Conservation (phyloP, 257 asterid genomes). For the Capsicum pubescens region DNA sequence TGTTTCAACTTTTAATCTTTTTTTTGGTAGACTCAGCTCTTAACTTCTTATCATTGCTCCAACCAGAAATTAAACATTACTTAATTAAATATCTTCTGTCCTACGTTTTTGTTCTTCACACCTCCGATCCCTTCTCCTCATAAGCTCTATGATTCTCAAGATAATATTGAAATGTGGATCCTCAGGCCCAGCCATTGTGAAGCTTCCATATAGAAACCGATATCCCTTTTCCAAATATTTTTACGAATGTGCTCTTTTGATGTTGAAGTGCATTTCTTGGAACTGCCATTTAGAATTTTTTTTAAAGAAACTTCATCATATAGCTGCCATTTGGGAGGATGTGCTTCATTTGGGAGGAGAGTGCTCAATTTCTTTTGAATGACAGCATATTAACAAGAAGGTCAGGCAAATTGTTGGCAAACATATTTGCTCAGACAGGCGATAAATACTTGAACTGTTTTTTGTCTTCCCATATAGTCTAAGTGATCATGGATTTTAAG, state of each 20-base stretch:
- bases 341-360: slow-evolving; percentile 14
- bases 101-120: background rate
- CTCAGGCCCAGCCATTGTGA: too few relatives aligned
- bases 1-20: background rate
- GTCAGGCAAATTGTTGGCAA: slow-evolving; percentile 14
- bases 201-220: too few relatives aligned
- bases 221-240: too few relatives aligned
- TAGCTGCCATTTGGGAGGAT: background rate
- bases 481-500: slow-evolving; percentile 13
- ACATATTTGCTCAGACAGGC: background rate
- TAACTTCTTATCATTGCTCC: background rate
- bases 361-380: slow-evolving; percentile 3
- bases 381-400: background rate
- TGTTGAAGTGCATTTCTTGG: too few relatives aligned
- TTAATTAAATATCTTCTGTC: background rate
- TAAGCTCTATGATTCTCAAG: too few relatives aligned
- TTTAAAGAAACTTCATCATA: too few relatives aligned
- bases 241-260: too few relatives aligned
- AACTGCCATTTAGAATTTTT: too few relatives aligned
- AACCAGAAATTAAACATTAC: background rate
- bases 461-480: background rate
- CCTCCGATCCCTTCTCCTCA: slow-evolving; percentile 12
- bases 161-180: too few relatives aligned
- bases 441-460: slow-evolving; percentile 4
- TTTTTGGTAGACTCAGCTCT: background rate